A percentile compares a stretch with the other conserved stretches of the same genome.
Evolutionary conservation across 495 filamentous ascomycete genomes (phyloP).

Genomic region (Friedmanniomyces endolithicus): DNA sequence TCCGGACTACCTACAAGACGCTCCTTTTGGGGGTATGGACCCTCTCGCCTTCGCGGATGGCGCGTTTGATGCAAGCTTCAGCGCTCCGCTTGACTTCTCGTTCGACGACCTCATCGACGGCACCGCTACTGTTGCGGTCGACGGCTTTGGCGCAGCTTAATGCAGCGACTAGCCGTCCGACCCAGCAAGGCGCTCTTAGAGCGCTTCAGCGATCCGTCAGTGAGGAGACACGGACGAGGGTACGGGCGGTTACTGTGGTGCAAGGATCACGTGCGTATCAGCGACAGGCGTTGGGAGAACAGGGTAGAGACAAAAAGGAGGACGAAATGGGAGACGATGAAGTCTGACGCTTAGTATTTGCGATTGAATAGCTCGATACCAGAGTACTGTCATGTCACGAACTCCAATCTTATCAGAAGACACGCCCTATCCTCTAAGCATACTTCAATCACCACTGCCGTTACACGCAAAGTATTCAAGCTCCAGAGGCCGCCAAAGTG

Average conservation of each 20-base stretch:
- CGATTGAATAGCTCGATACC: too few species aligned
- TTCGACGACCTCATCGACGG: constrained; percentile 22
- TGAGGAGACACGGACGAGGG: neutral
- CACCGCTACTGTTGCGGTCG: constrained; percentile 13
- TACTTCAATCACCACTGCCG: too few species aligned
- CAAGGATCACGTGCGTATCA: neutral
- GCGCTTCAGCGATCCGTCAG: constrained; percentile 13
- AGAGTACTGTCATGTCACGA: too few species aligned
- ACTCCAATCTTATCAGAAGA: too few species aligned
- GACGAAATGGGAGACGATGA: neutral
- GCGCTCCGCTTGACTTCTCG: constrained; percentile 18
- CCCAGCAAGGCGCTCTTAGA: constrained; percentile 5
- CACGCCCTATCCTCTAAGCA: too few species aligned
- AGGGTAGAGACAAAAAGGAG: neutral
- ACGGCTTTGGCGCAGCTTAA: constrained; percentile 21
- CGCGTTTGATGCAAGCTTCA: constrained; percentile 21
- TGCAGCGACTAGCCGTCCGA: constrained; percentile 20
- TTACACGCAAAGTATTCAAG: too few species aligned
- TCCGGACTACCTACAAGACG: constrained; percentile 16
- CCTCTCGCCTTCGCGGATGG: constrained; percentile 22
- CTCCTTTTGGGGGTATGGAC: constrained; percentile 17
- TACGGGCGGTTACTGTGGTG: constrained; percentile 1
- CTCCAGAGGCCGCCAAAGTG: too few species aligned
- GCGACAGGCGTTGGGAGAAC: constrained; percentile 8
- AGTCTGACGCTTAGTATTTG: neutral